Percentiles rank a stretch among this genome's conserved stretches.
Conservation (phyloP, 176 grass and related monocot species). For the Carex myosuroides region DNA sequence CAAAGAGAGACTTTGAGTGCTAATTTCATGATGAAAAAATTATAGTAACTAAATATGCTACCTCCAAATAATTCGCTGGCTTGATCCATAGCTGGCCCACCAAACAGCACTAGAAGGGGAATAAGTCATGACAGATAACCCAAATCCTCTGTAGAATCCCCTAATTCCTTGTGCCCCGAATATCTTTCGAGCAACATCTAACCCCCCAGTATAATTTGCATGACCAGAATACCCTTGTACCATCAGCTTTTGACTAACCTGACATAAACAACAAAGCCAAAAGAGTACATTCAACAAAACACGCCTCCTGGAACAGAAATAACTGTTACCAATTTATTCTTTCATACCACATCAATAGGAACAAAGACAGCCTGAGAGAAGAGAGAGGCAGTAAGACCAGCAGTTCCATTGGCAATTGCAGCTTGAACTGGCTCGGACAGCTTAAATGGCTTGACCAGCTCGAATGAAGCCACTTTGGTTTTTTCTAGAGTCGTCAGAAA, state of each 20-base stretch:
- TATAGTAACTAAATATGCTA: slow-evolving; percentile 17
- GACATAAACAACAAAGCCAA: slow-evolving; percentile 18
- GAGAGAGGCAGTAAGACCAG: slow-evolving; percentile 62
- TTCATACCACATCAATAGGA: slow-evolving; percentile 91
- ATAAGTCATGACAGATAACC: slow-evolving; percentile 87
- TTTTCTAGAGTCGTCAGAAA: slow-evolving; percentile 78
- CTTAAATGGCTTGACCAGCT: slow-evolving; percentile 59
- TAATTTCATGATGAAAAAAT: neutral
- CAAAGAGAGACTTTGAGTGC: neutral
- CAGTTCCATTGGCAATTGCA: slow-evolving; percentile 74
- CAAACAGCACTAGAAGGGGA: slow-evolving; percentile 89
- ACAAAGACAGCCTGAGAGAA: slow-evolving; percentile 88
- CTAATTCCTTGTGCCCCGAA: slow-evolving; percentile 62
- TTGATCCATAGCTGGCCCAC: slow-evolving; percentile 97
- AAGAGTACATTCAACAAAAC: slow-evolving; percentile 10
- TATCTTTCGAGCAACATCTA: slow-evolving; percentile 81
- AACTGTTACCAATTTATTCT: slow-evolving; percentile 5
- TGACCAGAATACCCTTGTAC: slow-evolving; percentile 97
- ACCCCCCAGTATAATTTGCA: slow-evolving; percentile 66
- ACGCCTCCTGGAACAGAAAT: neutral
- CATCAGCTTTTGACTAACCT: slow-evolving; percentile 99
- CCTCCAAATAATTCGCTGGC: slow-evolving; percentile 94
- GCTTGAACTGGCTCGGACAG: slow-evolving; percentile 66
- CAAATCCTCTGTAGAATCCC: slow-evolving; percentile 93
- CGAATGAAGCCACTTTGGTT: slow-evolving; percentile 65